These are phyloP conservation scores for Albophoma yamanashiensis DNA, from an alignment of 2,329 filamentous ascomycete species.

Conservation along the genomic window DNA sequence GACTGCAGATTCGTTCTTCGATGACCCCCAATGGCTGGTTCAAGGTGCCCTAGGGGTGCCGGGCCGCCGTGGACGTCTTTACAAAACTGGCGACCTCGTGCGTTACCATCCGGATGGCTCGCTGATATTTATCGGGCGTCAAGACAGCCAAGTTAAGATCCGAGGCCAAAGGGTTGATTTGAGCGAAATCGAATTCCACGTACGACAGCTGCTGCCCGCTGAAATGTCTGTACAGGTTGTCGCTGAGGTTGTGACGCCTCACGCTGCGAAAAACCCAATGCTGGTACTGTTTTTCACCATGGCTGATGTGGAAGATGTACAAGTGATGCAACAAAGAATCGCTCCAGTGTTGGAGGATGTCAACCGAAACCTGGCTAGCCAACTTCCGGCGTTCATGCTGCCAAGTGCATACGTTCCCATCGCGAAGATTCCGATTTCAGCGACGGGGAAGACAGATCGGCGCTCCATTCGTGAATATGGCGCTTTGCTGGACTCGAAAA, in stretches of 20 bases:
- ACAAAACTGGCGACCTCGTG: not conserved
- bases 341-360: not conserved
- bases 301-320: not conserved
- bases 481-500: not conserved
- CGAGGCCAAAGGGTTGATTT: not conserved
- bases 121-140: not conserved
- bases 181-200: not conserved
- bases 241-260: not conserved
- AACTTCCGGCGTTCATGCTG: not conserved
- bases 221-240: not conserved
- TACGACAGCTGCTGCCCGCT: not conserved
- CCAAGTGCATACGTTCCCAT: not conserved
- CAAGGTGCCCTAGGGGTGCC: not conserved
- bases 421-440: not conserved
- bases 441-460: not conserved
- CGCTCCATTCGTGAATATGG: not conserved
- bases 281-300: not conserved
- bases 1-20: not conserved
- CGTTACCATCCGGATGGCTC: not conserved
- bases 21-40: not conserved
- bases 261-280: not conserved
- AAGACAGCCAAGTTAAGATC: not conserved
- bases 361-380: not conserved
- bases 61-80: not conserved
- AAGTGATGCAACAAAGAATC: not conserved